Percentiles rank a stretch among this genome's conserved stretches.
Conservation (phyloP, 2,329 filamentous ascomycete species). For the Fusarium paranaense region DNA sequence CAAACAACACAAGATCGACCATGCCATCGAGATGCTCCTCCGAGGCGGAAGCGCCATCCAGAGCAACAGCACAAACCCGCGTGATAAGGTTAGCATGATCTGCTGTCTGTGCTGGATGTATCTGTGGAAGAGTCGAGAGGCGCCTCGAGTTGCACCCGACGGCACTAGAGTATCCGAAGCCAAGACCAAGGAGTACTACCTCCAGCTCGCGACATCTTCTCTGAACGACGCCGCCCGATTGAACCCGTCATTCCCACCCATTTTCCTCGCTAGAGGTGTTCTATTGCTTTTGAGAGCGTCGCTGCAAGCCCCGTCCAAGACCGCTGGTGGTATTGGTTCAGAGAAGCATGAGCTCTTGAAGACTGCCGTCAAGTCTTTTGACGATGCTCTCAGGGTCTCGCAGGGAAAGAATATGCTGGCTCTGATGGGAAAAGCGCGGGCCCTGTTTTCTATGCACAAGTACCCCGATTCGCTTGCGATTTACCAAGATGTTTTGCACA, state of each 20-base stretch:
- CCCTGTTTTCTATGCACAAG: conserved; percentile 86
- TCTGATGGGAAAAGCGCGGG: conserved; percentile 87
- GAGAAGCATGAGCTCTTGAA: conserved; percentile 85
- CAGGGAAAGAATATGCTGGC: conserved; percentile 92
- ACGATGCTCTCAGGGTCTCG: conserved; percentile 89
- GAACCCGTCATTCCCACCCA: conserved; percentile 90
- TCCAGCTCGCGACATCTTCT: conserved; percentile 89
- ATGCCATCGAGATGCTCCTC: conserved; percentile 78
- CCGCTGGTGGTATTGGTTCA: conserved; percentile 73
- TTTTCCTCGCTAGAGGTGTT: conserved; percentile 92
- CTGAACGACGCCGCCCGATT: conserved; percentile 96
- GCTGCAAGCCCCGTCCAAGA: conserved; percentile 79
- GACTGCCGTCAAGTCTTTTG: conserved; percentile 90
- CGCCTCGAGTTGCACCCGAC: conserved; percentile 72
- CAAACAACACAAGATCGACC: conserved; percentile 93
- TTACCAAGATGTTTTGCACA: conserved; percentile 89
- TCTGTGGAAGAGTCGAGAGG: conserved; percentile 87
- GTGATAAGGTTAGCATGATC: conserved; percentile 87
- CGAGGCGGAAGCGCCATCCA: conserved; percentile 80
- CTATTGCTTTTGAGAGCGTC: conserved; percentile 90
- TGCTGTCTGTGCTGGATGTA: conserved; percentile 92
- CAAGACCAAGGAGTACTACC: conserved; percentile 92
- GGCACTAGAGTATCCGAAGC: conserved; percentile 74
- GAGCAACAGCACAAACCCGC: conserved; percentile 75
- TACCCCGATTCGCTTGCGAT: conserved; percentile 84